Evolutionary conservation across 2,329 filamentous ascomycete species (phyloP).

Genomic region (Plenodomus tracheiphilus): DNA sequence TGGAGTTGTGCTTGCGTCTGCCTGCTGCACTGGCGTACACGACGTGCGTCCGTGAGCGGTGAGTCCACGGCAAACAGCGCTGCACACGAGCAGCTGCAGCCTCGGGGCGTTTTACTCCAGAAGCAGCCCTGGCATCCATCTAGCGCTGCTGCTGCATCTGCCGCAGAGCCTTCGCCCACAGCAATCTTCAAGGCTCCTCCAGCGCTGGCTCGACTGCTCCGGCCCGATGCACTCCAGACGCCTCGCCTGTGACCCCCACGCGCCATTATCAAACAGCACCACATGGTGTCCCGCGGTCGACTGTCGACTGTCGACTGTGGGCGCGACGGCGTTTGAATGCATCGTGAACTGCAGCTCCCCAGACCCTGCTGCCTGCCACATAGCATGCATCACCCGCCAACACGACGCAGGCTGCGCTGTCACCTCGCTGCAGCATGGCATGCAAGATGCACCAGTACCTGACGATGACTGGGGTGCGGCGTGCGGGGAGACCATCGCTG

Average conservation of each 20-base stretch:
- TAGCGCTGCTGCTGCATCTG: constrained; percentile 4
- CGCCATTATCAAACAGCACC: constrained; percentile 40
- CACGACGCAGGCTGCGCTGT: constrained; percentile 14
- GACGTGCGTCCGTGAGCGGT: not conserved
- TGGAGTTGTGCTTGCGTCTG: not conserved
- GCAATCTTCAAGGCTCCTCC: too few species aligned
- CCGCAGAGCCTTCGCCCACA: constrained; percentile 5
- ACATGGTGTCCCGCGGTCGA: constrained; percentile 5
- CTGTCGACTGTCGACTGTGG: too few species aligned
- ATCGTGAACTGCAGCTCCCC: not conserved
- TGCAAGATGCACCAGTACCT: constrained; percentile 34
- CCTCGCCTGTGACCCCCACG: constrained; percentile 38
- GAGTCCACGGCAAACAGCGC: not conserved
- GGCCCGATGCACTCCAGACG: constrained; percentile 13
- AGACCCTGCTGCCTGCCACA: too few species aligned
- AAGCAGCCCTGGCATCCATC: not conserved
- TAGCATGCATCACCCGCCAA: not conserved
- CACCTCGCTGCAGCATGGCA: constrained; percentile 21
- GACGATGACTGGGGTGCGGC: constrained; percentile 30
- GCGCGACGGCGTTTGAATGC: not conserved
- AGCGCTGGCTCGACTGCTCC: constrained; percentile 11
- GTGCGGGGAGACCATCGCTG: constrained; percentile 33
- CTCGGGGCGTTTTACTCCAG: not conserved
- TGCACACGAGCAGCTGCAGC: constrained; percentile 15
- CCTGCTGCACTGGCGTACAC: too few species aligned